Conservation (phyloP, 2,329 filamentous ascomycete genomes). For the Curvularia spicifera region DNA sequence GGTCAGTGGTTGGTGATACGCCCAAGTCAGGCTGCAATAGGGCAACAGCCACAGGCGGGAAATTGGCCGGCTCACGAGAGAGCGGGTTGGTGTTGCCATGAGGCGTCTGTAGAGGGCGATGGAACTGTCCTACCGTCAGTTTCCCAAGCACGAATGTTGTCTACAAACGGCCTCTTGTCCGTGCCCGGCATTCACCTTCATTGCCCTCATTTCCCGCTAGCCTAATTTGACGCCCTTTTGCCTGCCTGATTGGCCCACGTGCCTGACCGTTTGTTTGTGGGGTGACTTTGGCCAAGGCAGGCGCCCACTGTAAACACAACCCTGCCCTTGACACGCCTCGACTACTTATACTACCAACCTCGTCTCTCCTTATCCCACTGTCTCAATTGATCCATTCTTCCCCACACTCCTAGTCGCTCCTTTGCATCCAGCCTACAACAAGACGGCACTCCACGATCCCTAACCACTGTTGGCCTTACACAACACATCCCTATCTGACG, state of each 20-base stretch:
- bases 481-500: slow-evolving; percentile 17
- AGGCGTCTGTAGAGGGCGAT: slow-evolving; percentile 5
- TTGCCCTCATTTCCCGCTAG: neutral
- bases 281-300: slow-evolving; percentile 20
- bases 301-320: slow-evolving; percentile 16
- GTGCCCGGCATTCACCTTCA: slow-evolving; percentile 3
- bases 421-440: slow-evolving; percentile 18
- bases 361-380: slow-evolving; percentile 3
- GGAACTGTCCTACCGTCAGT: slow-evolving; percentile 4
- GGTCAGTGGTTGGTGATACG: slow-evolving; percentile 12
- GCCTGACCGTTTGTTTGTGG: slow-evolving; percentile 20
- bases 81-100: slow-evolving; percentile 1
- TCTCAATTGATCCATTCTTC: slow-evolving; percentile 10
- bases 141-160: slow-evolving; percentile 1
- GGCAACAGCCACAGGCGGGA: slow-evolving; percentile 4
- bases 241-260: slow-evolving; percentile 8
- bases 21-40: slow-evolving; percentile 9
- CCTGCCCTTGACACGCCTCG: slow-evolving; percentile 12
- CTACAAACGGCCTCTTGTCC: slow-evolving; percentile 1
- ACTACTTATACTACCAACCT: slow-evolving; percentile 19
- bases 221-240: neutral
- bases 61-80: neutral
- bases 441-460: slow-evolving; percentile 26
- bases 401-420: slow-evolving; percentile 14
- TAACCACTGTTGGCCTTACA: slow-evolving; percentile 15